phyloP scores from a whole-genome alignment of 1,139 yeast genomes.

The Zhuliangozyma blackwelliae region DNA sequence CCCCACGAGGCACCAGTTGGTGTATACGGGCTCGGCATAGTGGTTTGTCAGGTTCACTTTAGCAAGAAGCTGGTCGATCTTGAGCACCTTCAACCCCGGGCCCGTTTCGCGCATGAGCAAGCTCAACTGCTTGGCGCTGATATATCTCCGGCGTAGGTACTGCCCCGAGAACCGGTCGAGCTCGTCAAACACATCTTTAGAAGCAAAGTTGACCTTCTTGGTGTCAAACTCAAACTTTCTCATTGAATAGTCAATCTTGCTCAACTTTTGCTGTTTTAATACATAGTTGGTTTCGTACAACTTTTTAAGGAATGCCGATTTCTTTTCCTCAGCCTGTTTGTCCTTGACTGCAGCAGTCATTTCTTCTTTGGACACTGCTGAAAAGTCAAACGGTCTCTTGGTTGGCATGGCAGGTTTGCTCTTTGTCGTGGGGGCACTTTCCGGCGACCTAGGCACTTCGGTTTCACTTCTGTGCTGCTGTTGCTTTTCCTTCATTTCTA shows the following conservation, averaged over 20 bases:
- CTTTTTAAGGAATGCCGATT: conserved; percentile 13
- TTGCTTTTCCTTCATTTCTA: conserved; percentile 5
- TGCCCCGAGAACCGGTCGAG: conserved; percentile 15
- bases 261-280: conserved; percentile 3
- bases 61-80: conserved; percentile 56
- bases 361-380: too few relatives aligned
- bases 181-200: conserved; percentile 14
- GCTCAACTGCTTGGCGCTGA: conserved; percentile 28
- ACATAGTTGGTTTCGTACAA: conserved; percentile 10
- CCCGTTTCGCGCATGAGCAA: conserved; percentile 8
- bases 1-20: conserved; percentile 76
- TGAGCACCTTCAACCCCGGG: conserved; percentile 45
- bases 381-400: background rate
- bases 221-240: conserved; percentile 20
- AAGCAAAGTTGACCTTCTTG: conserved; percentile 4
- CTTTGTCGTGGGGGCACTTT: conserved; percentile 1
- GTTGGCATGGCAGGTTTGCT: background rate
- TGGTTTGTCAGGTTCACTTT: conserved; percentile 61
- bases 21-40: conserved; percentile 61
- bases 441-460: conserved; percentile 11
- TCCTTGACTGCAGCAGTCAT: background rate
- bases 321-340: background rate
- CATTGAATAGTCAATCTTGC: conserved; percentile 15
- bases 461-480: background rate
- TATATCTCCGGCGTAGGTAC: conserved; percentile 37